Evolutionary conservation across 371 early-diverging fungal species (phyloP).

Genomic region (Thermomucor indicae-seudaticae): DNA sequence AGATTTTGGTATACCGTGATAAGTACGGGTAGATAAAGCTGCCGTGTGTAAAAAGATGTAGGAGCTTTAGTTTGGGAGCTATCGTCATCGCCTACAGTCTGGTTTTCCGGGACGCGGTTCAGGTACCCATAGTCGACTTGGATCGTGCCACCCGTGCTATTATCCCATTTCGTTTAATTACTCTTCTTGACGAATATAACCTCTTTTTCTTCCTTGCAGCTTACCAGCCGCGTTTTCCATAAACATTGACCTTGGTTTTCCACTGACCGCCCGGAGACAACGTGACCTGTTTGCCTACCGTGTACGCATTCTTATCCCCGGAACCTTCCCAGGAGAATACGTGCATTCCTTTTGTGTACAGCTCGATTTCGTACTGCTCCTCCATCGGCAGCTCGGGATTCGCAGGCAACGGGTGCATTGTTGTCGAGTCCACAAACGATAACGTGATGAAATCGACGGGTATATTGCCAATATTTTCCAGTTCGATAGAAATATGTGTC

Average conservation of each 20-base stretch:
- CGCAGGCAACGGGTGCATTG: slow-evolving; percentile 30
- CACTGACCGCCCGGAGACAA: slow-evolving; percentile 56
- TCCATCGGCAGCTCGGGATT: slow-evolving; percentile 59
- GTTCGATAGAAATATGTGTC: slow-evolving; percentile 52
- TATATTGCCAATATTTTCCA: slow-evolving; percentile 74
- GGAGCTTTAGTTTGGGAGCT: too few species aligned
- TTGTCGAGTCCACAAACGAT: slow-evolving; percentile 64
- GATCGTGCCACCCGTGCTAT: slow-evolving; percentile 64
- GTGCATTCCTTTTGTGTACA: slow-evolving; percentile 58
- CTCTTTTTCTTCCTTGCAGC: slow-evolving; percentile 1
- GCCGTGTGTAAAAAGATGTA: slow-evolving; percentile 61
- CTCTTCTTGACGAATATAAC: not conserved
- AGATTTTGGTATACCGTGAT: slow-evolving; percentile 69
- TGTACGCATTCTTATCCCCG: slow-evolving; percentile 14
- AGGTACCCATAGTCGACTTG: slow-evolving; percentile 73
- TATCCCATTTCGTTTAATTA: not conserved
- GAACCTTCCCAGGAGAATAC: slow-evolving; percentile 66
- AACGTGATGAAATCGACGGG: slow-evolving; percentile 68
- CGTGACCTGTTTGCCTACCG: slow-evolving; percentile 35
- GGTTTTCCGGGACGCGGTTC: slow-evolving; percentile 15
- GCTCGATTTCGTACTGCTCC: slow-evolving; percentile 73
- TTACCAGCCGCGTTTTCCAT: slow-evolving; percentile 75
- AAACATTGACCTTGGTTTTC: slow-evolving; percentile 63
- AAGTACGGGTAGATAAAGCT: slow-evolving; percentile 65
- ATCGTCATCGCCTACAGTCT: too few species aligned